phyloP scores from a whole-genome alignment of 2,329 filamentous ascomycete genomes.

The Aspergillus pseudoviridinutans region DNA sequence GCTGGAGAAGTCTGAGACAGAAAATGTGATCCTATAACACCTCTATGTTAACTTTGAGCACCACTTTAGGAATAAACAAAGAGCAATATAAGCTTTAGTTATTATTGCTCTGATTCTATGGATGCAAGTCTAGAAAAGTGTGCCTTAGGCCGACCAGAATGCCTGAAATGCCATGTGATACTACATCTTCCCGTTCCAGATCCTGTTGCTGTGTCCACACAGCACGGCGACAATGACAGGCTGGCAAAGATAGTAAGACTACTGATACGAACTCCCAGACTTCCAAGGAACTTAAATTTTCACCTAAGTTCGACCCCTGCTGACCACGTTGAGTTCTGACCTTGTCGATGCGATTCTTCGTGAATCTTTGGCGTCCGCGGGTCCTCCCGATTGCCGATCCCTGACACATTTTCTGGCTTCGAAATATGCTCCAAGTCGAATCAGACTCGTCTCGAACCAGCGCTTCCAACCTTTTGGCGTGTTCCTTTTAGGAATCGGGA shows the following conservation, averaged over 20 bases:
- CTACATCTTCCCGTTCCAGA: not conserved
- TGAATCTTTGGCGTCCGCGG: slow-evolving; percentile 7
- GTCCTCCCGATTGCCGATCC: slow-evolving; percentile 5
- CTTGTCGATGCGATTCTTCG: not conserved
- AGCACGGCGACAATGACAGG: too few species aligned
- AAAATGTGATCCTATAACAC: slow-evolving; percentile 23
- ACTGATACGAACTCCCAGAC: not conserved
- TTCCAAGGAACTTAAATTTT: not conserved
- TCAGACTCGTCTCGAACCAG: not conserved
- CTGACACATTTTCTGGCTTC: slow-evolving; percentile 15
- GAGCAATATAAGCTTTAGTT: too few species aligned
- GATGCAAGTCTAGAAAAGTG: too few species aligned
- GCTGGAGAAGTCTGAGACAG: slow-evolving; percentile 30
- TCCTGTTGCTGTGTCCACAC: too few species aligned
- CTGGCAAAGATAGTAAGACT: not conserved
- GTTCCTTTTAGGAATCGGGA: not conserved
- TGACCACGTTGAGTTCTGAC: not conserved
- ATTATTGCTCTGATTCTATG: too few species aligned
- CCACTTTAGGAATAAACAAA: too few species aligned
- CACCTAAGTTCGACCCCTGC: not conserved
- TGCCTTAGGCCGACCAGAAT: not conserved
- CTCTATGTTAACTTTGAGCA: not conserved
- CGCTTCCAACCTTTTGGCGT: not conserved
- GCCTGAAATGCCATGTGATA: not conserved
- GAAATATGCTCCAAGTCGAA: not conserved